Evolutionary conservation across 2,329 filamentous ascomycete species (phyloP), one percentile per base, ranked within the genome.

Genomic region (Beauveria varroae): DNA sequence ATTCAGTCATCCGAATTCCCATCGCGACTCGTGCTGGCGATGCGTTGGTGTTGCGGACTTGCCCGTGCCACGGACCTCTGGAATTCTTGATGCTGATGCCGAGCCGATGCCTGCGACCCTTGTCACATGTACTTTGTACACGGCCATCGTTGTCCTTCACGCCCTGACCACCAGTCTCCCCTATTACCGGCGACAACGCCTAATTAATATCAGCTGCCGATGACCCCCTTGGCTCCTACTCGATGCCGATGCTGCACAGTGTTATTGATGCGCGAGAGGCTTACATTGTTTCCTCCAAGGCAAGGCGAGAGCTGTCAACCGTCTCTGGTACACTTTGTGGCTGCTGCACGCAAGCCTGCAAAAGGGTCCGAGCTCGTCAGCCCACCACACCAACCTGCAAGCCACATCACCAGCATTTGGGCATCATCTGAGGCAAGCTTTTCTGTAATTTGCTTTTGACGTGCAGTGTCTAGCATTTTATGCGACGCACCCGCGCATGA

Each of bases 371-470:
- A 58, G 34, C 34, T 37, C 16, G 34, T 37, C 5, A 37, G 56
- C 56, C 44, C 46, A 47, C n/a, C 34, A 40, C 5, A 34, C 44
- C 51, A 54, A 41, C 14, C 37, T 41, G 56, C 56, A 58, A 57
- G 56, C 56, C 56, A 58, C 46, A 51, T 58, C 34, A 58, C 56
- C 56, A 43, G 30, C 30, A 22, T 22, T 46, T 16, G 24, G 46
- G 16, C 20, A 20, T n/a, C 30, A 28, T 10, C 20, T n/a, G 12
- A 47, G 20, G n/a, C 22, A 46, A 46, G 24, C 34, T 5, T 5
- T 22, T 20, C 54, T 58, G 34, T 51, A 49, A 58, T 58, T 58
- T 58, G 56, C 56, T 51, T 58, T 58, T 58, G 56, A 58, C 46
- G 46, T 50, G 56, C 46, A 50, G 56, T 37, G 53, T 55, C 12